Evolutionary conservation across 257 asterid genomes (phyloP), one percentile per base, ranked within the genome.

Genomic region (Jacaranda mimosifolia): DNA sequence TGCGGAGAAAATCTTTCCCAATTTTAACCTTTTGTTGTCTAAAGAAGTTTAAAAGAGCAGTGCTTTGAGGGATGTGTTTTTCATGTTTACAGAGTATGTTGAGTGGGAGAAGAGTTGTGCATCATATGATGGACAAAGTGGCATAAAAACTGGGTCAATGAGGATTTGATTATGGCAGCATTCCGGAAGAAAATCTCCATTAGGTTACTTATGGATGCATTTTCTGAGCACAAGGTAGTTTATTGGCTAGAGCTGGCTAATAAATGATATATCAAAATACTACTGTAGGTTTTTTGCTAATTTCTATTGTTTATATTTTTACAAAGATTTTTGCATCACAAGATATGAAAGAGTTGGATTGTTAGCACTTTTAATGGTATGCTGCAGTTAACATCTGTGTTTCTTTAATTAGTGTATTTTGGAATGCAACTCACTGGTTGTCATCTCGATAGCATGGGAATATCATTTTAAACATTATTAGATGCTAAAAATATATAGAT

Each of bases 151-250:
- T 36, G 72, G 38, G 10, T 59, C 65, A 57, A 1, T 19, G 74
- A 65, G 73, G 69, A n/a, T 21, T 73, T 73, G 59, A 53, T 11
- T 52, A 36, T 63, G 69, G 70, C 66, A 17, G 67, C 73, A 55
- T 63, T 35, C 14, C 5, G 62, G 48, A 56, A 13, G 46, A 63
- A 55, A 67, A 62, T 73, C 42, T 38, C 70, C 72, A 73, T 36
- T 70, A 11, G 70, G 40, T 53, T 68, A 55, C 77, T 39, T 18
- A n/a, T 72, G 55, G 82, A 72, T 48, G 73, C 46, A 65, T 46
- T 58, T 79, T 67, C 68, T 40, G 72, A 79, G 62, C 35, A 65
- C 42, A 59, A 14, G 45, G 63, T 72, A 72, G 79, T 56, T 56
- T 55, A 43, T 60, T 62, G 67, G 38, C 60, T 73, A 46, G 64